phyloP scores from a whole-genome alignment of 2,329 filamentous ascomycete species.

The Sporothrix brasiliensis region DNA sequence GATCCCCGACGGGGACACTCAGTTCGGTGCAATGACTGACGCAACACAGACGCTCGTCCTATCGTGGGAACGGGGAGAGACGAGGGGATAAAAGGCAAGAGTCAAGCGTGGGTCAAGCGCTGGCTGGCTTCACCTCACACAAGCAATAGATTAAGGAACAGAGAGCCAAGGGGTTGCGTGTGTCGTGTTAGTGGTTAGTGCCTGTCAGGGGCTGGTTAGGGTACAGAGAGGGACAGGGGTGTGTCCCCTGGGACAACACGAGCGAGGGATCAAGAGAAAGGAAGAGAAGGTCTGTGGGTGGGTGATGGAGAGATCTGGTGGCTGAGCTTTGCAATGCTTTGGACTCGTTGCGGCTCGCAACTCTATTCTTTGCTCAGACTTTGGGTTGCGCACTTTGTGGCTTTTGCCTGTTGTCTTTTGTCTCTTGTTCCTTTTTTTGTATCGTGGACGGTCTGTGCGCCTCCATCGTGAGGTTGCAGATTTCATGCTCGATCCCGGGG shows the following conservation, averaged over 20 bases:
- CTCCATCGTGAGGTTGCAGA: conserved; percentile 21
- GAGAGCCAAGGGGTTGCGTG: conserved; percentile 23
- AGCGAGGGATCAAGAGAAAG: not conserved
- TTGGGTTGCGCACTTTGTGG: not conserved
- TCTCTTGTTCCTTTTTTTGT: conserved; percentile 18
- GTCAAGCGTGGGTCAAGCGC: not conserved
- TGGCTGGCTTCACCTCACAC: not conserved
- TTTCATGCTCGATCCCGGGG: conserved; percentile 23
- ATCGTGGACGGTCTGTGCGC: conserved; percentile 20
- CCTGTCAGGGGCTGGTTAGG: conserved; percentile 20
- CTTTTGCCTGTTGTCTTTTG: not conserved
- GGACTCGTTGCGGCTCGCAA: not conserved
- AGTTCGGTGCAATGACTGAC: not conserved
- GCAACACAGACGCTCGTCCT: not conserved
- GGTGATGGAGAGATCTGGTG: not conserved
- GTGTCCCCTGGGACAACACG: not conserved
- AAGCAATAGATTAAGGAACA: conserved; percentile 29
- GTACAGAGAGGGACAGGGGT: conserved; percentile 19
- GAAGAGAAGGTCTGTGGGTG: not conserved
- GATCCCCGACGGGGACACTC: not conserved
- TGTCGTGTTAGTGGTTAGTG: conserved; percentile 29
- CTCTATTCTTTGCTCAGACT: not conserved
- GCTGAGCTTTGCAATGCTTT: conserved; percentile 10
- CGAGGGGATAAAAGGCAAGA: not conserved
- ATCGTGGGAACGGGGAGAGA: not conserved